A percentile compares a stretch with the other conserved stretches of the same genome.
These are phyloP conservation scores for Penicillium bovifimosum DNA, from an alignment of 495 filamentous ascomycete genomes.

Conservation along the genomic window DNA sequence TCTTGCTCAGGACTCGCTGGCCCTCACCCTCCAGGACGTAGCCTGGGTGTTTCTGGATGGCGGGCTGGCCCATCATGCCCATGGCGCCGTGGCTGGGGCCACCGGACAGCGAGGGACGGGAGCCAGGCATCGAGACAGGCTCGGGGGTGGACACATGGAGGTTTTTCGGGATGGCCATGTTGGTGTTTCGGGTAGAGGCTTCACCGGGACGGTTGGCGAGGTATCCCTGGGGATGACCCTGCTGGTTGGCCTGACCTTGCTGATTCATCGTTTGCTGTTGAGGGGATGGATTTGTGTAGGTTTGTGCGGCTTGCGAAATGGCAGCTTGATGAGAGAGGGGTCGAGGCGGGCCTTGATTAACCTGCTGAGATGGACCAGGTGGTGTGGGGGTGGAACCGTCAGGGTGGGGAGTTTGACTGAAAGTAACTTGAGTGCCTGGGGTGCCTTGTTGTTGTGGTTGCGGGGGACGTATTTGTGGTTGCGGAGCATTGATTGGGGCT, in stretches of 20 bases:
- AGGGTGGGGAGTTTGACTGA: constrained; percentile 30
- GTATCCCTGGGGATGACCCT: constrained; percentile 50
- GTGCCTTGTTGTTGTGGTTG: constrained; percentile 32
- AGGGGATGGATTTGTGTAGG: constrained; percentile 42
- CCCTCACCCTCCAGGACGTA: constrained; percentile 85
- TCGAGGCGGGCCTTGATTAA: constrained; percentile 47
- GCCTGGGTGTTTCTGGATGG: constrained; percentile 69
- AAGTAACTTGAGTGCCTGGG: constrained; percentile 36
- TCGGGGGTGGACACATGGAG: constrained; percentile 64
- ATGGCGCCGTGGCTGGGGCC: constrained; percentile 66
- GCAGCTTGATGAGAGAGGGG: constrained; percentile 60
- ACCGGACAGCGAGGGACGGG: constrained; percentile 72
- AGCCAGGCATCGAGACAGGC: constrained; percentile 62
- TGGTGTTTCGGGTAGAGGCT: constrained; percentile 45
- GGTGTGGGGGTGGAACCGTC: constrained; percentile 40
- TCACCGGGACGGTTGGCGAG: constrained; percentile 44
- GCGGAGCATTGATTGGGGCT: constrained; percentile 33
- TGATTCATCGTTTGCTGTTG: constrained; percentile 35
- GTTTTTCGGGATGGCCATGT: constrained; percentile 74
- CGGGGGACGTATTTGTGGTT: constrained; percentile 44
- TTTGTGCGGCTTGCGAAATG: constrained; percentile 53
- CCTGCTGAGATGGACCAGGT: constrained; percentile 33
- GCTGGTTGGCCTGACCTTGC: constrained; percentile 27
- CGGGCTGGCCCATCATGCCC: constrained; percentile 81
- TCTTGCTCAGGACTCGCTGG: constrained; percentile 85